Evolutionary conservation across 805 yeast genomes (phyloP).

Genomic region (Lipomyces anomalus): DNA sequence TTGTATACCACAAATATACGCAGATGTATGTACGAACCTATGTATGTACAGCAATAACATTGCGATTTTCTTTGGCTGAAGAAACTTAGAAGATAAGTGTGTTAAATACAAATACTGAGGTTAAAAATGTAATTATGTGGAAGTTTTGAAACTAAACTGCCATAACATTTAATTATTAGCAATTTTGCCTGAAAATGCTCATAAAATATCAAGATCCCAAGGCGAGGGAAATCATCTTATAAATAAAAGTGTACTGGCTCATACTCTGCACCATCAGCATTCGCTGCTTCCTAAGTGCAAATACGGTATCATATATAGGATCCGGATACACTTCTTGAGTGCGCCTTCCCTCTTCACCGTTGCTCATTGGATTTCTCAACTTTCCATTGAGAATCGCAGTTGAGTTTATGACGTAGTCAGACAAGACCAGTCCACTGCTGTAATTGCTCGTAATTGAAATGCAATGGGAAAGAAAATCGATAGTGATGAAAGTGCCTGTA

Average conservation of each 20-base stretch:
- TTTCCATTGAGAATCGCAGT: not conserved
- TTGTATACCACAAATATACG: no score
- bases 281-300: constrained; percentile 37
- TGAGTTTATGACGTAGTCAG: constrained; percentile 4
- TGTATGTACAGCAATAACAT: no score
- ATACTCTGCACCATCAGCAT: constrained; percentile 41
- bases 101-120: no score
- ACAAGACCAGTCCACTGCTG: not conserved
- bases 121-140: no score
- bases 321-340: constrained; percentile 16
- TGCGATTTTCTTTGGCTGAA: no score
- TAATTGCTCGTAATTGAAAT: no score
- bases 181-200: no score
- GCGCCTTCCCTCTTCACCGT: constrained; percentile 38
- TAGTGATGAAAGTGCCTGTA: constrained; percentile 80
- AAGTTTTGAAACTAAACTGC: no score
- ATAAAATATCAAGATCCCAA: no score
- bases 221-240: constrained; percentile 24
- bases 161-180: no score
- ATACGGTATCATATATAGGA: constrained; percentile 31
- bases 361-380: constrained; percentile 9
- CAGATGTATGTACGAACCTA: no score
- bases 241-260: constrained; percentile 36
- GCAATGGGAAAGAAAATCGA: constrained; percentile 45
- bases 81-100: no score